Base-by-base conservation (phyloP, 192 early-diverging fungal genomes). In the Mortierella hygrophila region DNA sequence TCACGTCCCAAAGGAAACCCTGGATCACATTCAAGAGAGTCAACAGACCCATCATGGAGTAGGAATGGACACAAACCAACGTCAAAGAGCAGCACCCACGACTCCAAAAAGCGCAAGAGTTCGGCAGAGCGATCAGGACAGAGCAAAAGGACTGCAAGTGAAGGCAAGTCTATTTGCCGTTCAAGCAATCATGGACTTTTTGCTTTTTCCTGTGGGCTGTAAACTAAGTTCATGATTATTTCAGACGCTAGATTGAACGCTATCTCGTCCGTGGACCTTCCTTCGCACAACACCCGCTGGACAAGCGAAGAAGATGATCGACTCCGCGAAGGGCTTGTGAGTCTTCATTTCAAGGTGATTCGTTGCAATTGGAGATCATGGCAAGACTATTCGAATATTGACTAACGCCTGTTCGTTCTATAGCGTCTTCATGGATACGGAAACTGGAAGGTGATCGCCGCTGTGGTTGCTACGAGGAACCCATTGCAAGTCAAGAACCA, bases 401-500 rank as follows among this genome's bases (percentile, higher is more conserved):
- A 46, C 10, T 47, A 21, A 79, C 21, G 55, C 20, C 42, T 49
- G 29, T 26, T 16, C 5, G 18, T 74, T 38, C 15, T 7, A 54
- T 69, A 93, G 92, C 40, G 47, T 73, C 65, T 80, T 44, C 88
- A 89, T 79, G 91, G 93, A 8, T 90, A 90, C 63, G 93, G 91
- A 54, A 90, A 92, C 49, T 94, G 93, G 94, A 91, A 89, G 57
- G 73, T 80, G 10, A 90, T 93, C 44, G 87, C 92, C 20, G 83
- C 87, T 21, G 84, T 82, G 20, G 89, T 94, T 52, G 79, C 83
- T 11, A 92, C 91, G 10, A 79, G 92, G 20, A 94, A 90, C 57
- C 82, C 92, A 9, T 79, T 93, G 18, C 94, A 94, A 78, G 90
- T 92, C 70, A 94, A 93, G 68, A 94, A 93, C 29, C 92, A 93